Evolutionary conservation across 441 rosid species (phyloP).

Genomic region (Adansonia madagascariensis): DNA sequence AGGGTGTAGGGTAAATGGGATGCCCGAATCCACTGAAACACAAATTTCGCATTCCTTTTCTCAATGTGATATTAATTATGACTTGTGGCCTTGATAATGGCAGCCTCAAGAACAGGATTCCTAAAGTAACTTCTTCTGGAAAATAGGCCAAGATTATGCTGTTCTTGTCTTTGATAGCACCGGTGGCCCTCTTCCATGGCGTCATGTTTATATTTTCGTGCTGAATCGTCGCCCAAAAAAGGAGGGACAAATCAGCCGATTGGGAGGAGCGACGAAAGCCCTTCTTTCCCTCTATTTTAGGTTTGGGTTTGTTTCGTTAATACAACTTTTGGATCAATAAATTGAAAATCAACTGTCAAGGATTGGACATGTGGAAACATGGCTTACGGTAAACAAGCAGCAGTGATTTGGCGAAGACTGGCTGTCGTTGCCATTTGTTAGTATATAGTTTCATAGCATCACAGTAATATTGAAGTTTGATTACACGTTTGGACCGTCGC

Average conservation of each 20-base stretch:
- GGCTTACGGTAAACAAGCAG: not conserved
- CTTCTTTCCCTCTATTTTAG: not conserved
- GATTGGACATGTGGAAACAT: not conserved
- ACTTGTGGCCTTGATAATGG: conserved; percentile 74
- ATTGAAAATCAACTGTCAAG: not conserved
- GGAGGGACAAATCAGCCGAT: not conserved
- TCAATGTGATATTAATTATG: conserved; percentile 63
- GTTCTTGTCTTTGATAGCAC: conserved; percentile 68
- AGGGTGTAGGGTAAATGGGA: conserved; percentile 67
- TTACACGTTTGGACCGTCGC: not conserved
- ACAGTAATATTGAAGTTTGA: not conserved
- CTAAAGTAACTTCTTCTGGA: conserved; percentile 37
- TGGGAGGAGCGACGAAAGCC: not conserved
- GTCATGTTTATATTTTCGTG: conserved; percentile 38
- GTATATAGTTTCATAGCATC: not conserved
- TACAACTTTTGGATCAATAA: not conserved
- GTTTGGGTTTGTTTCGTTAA: not conserved
- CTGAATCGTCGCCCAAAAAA: not conserved
- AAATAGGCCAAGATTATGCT: conserved; percentile 47
- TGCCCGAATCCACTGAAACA: conserved; percentile 62
- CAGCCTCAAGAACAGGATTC: conserved; percentile 62
- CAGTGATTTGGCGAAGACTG: not conserved
- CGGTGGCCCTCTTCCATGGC: conserved; percentile 71
- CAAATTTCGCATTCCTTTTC: conserved; percentile 60
- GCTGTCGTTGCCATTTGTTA: not conserved